A percentile compares a stretch with the other conserved stretches of the same genome.
Conservation (phyloP, 139 green algal species). For the Chlamydomonas sp. region DNA sequence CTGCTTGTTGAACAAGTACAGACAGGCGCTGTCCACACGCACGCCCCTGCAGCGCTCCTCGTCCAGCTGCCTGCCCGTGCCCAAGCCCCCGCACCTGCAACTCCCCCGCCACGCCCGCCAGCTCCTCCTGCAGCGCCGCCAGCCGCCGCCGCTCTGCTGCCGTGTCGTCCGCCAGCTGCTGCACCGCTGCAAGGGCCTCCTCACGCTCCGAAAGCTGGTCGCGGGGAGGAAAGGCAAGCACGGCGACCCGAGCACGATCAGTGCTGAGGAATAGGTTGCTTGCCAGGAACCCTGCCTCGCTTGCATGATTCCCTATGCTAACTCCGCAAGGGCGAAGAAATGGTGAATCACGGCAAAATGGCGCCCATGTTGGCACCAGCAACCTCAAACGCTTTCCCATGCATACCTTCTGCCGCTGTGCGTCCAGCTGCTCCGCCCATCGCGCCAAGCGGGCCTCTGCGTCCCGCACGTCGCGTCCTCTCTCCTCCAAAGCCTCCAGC, state of each 20-base stretch:
- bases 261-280: too few species aligned
- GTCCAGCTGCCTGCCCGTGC: too few species aligned
- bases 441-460: slow-evolving; percentile 16
- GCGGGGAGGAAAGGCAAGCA: not conserved
- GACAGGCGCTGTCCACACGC: too few species aligned
- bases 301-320: too few species aligned
- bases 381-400: too few species aligned
- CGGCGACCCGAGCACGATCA: too few species aligned
- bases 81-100: not conserved
- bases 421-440: slow-evolving; percentile 8
- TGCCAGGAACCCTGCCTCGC: too few species aligned
- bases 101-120: not conserved
- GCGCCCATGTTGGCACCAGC: too few species aligned
- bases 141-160: slow-evolving; percentile 2
- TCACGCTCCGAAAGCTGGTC: not conserved
- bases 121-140: not conserved
- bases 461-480: slow-evolving; percentile 1
- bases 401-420: not conserved
- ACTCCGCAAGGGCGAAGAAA: too few species aligned
- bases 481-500: not conserved
- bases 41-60: too few species aligned
- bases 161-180: slow-evolving; percentile 1
- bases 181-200: not conserved
- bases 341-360: too few species aligned
- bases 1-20: too few species aligned